phyloP scores from a whole-genome alignment of 805 yeast species.

The Yamadazyma insecticola region DNA sequence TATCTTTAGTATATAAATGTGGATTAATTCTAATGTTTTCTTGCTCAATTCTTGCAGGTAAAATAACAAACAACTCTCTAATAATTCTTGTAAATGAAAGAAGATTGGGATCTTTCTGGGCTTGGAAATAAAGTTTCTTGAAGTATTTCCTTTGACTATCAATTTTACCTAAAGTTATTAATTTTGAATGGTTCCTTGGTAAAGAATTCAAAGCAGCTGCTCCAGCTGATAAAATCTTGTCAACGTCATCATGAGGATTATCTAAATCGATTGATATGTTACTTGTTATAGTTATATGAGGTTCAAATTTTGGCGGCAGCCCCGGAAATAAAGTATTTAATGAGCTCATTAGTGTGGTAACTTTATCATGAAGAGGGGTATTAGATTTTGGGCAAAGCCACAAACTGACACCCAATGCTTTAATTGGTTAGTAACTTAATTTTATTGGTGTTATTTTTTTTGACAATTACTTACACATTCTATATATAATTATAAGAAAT shows the following conservation, averaged over 20 bases:
- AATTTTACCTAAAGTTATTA: slow-evolving; percentile 39
- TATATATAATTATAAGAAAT: too few species aligned
- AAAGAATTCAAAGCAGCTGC: slow-evolving; percentile 48
- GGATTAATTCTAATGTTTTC: slow-evolving; percentile 34
- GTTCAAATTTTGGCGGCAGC: slow-evolving; percentile 60
- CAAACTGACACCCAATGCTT: slow-evolving; percentile 37
- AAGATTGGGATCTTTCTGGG: slow-evolving; percentile 41
- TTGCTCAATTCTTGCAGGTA: slow-evolving; percentile 34
- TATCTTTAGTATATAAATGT: slow-evolving; percentile 33
- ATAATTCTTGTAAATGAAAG: slow-evolving; percentile 51
- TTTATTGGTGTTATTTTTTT: too few species aligned
- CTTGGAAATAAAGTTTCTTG: slow-evolving; percentile 52
- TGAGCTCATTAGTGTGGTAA: slow-evolving; percentile 58
- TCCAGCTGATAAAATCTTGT: slow-evolving; percentile 52
- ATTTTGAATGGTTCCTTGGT: slow-evolving; percentile 35
- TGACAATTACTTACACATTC: too few species aligned
- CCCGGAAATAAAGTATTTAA: slow-evolving; percentile 68
- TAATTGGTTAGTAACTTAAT: too few species aligned
- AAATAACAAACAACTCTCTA: slow-evolving; percentile 51
- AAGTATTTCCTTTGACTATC: slow-evolving; percentile 46
- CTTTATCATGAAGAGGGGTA: slow-evolving; percentile 49
- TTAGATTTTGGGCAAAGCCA: slow-evolving; percentile 71
- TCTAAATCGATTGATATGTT: slow-evolving; percentile 42
- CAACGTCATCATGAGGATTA: slow-evolving; percentile 51
- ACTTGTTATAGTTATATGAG: slow-evolving; percentile 75